A percentile compares a stretch with the other conserved stretches of the same genome.
These are phyloP conservation scores for Polymyxa betae DNA, from an alignment of 208 protist genomes.

Conservation along the genomic window DNA sequence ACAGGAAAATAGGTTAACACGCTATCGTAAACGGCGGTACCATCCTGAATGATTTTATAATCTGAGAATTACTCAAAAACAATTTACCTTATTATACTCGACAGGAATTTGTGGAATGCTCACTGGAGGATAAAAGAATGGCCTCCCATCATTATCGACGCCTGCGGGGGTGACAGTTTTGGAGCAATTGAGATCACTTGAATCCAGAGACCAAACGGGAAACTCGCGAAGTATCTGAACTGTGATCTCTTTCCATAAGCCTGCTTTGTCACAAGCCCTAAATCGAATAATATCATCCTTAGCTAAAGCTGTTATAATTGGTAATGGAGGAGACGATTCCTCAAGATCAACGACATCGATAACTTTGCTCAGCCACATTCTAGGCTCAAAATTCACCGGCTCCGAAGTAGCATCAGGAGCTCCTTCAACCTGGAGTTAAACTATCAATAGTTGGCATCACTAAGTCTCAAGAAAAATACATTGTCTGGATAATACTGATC, in stretches of 20 bases:
- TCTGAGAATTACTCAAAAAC: background rate
- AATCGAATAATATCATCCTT: background rate
- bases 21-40: background rate
- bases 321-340: background rate
- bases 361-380: background rate
- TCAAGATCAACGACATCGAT: background rate
- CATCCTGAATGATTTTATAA: background rate
- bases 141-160: background rate
- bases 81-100: background rate
- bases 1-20: background rate
- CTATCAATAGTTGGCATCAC: background rate
- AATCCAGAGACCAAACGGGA: background rate
- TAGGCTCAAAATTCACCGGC: too few species aligned
- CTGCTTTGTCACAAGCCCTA: background rate
- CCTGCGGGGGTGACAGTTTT: background rate
- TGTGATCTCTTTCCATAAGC: background rate
- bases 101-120: background rate
- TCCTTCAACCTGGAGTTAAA: too few species aligned
- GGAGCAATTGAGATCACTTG: background rate
- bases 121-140: conserved; percentile 22
- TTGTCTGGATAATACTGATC: background rate
- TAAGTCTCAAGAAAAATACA: background rate
- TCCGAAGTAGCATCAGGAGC: too few species aligned
- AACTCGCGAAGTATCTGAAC: background rate
- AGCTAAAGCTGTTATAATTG: background rate